Conservation (phyloP, 2,329 filamentous ascomycete genomes). For the Penicillium vulpinum region DNA sequence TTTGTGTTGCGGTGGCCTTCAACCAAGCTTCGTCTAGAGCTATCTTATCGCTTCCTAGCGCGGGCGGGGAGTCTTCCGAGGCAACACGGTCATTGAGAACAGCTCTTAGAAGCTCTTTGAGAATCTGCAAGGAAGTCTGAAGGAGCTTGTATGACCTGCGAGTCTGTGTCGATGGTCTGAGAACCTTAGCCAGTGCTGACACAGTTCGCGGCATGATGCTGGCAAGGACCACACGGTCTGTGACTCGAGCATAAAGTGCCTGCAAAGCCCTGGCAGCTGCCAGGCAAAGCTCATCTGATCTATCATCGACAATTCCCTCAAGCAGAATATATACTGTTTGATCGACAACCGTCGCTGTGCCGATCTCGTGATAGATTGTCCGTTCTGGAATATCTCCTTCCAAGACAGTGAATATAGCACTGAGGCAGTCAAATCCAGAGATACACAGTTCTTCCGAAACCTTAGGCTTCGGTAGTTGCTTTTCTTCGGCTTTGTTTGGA, state of each 20-base stretch:
- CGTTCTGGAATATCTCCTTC: conserved; percentile 48
- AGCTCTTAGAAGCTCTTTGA: conserved; percentile 50
- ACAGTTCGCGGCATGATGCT: conserved; percentile 86
- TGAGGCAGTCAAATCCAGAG: conserved; percentile 69
- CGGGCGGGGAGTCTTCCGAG: conserved; percentile 19
- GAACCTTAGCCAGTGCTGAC: conserved; percentile 73
- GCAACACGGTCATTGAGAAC: conserved; percentile 50
- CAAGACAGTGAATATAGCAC: conserved; percentile 63
- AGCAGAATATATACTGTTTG: conserved; percentile 79
- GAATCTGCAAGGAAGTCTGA: conserved; percentile 58
- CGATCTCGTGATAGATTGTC: conserved; percentile 50
- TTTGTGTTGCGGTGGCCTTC: conserved; percentile 73
- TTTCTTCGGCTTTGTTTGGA: conserved; percentile 52
- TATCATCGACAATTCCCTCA: conserved; percentile 66
- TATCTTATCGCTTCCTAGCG: conserved; percentile 37
- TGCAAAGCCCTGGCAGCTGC: conserved; percentile 67
- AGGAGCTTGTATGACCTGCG: conserved; percentile 65
- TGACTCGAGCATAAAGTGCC: conserved; percentile 63
- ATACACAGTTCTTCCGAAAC: conserved; percentile 71
- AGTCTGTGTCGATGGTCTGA: conserved; percentile 67
- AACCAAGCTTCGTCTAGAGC: conserved; percentile 65
- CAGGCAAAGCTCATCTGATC: conserved; percentile 67
- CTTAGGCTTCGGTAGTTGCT: conserved; percentile 28
- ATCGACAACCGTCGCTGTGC: conserved; percentile 74
- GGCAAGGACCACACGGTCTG: conserved; percentile 72